A percentile compares a stretch with the other conserved stretches of the same genome.
Conservation (phyloP, 192 early-diverging fungal species). For the Gaertneriomyces sp. region DNA sequence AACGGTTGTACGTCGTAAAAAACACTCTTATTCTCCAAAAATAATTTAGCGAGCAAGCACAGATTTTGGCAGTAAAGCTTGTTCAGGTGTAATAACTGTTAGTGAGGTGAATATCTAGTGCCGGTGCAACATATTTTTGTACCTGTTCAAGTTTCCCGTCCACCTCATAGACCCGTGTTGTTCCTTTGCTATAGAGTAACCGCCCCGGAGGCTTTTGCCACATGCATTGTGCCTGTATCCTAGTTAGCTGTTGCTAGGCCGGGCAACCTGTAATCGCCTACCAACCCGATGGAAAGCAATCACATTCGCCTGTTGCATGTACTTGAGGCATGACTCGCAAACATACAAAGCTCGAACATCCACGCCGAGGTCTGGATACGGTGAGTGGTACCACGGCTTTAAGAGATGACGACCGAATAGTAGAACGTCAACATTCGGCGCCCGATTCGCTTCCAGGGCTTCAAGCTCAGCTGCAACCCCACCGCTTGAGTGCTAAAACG, state of each 20-base stretch:
- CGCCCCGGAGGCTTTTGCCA: conserved; percentile 65
- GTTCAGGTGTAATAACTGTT: neutral
- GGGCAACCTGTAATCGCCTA: neutral
- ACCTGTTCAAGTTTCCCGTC: conserved; percentile 78
- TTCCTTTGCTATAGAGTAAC: conserved; percentile 66
- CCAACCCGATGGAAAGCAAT: conserved; percentile 63
- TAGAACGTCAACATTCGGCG: conserved; percentile 36
- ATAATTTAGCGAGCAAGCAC: conserved; percentile 83
- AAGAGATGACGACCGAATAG: conserved; percentile 72
- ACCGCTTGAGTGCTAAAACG: too few species aligned
- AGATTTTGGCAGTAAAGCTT: conserved; percentile 89
- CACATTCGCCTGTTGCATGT: conserved; percentile 61
- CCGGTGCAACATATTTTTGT: neutral
- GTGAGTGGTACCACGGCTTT: conserved; percentile 84
- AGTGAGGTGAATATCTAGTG: conserved; percentile 4
- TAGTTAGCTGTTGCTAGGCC: too few species aligned
- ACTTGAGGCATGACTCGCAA: conserved; percentile 85
- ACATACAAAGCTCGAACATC: conserved; percentile 67
- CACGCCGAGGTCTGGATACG: conserved; percentile 59
- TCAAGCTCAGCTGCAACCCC: too few species aligned
- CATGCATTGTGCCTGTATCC: conserved; percentile 57
- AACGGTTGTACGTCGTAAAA: conserved; percentile 87
- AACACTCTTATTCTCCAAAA: conserved; percentile 89
- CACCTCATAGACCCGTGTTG: conserved; percentile 71
- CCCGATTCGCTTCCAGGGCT: too few species aligned